Conservation (phyloP, 768 basidiomycete species). For the Agrocybe pediades region DNA sequence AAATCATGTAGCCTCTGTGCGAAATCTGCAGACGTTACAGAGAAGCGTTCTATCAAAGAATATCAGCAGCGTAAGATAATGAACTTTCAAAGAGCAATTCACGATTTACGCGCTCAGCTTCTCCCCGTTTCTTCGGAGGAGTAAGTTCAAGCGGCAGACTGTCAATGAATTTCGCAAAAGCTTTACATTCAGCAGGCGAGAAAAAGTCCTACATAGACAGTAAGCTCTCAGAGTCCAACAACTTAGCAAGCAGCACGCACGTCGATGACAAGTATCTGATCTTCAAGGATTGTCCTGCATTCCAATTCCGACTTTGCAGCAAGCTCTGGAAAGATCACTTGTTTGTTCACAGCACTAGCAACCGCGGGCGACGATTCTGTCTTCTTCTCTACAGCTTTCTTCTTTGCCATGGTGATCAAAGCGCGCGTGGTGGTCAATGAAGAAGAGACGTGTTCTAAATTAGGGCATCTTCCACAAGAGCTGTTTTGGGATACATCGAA, state of each 20-base stretch:
- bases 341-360: not conserved
- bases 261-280: slow-evolving; percentile 65
- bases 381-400: slow-evolving; percentile 20
- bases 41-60: slow-evolving; percentile 54
- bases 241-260: slow-evolving; percentile 34
- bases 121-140: slow-evolving; percentile 71
- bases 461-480: not conserved
- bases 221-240: not conserved
- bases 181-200: slow-evolving; percentile 61
- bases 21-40: slow-evolving; percentile 58
- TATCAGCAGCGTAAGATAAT: not conserved
- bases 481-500: not conserved
- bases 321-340: slow-evolving; percentile 45
- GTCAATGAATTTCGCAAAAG: slow-evolving; percentile 61
- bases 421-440: not conserved
- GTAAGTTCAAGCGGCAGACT: slow-evolving; percentile 62
- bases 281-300: slow-evolving; percentile 52
- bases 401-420: slow-evolving; percentile 26
- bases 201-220: slow-evolving; percentile 47
- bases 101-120: slow-evolving; percentile 74
- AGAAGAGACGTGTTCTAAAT: not conserved
- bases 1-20: slow-evolving; percentile 51
- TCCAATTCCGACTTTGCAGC: slow-evolving; percentile 45
- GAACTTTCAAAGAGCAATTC: no score
- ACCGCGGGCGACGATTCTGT: slow-evolving; percentile 1